phyloP scores from a whole-genome alignment of 2,329 filamentous ascomycete species.

The Diaporthe citrichinensis region DNA sequence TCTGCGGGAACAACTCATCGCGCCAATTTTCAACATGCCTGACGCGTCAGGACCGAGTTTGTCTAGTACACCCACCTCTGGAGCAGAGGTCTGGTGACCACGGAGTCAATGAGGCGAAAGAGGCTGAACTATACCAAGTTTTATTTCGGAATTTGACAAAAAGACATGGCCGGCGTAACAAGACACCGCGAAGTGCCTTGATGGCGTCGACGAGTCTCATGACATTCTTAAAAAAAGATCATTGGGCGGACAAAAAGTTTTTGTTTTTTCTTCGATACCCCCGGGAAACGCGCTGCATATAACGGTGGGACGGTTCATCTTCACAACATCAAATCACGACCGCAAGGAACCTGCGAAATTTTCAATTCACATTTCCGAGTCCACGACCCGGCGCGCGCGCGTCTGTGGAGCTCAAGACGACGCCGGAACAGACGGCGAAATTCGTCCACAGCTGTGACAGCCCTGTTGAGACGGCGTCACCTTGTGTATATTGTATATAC shows the following conservation, averaged over 20 bases:
- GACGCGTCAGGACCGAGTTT: conserved; percentile 8
- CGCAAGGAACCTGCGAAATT: conserved; percentile 19
- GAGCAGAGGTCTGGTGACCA: conserved; percentile 5
- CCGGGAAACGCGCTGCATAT: conserved; percentile 39
- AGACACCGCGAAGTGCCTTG: neutral
- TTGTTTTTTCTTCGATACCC: conserved; percentile 38
- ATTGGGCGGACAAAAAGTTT: conserved; percentile 34
- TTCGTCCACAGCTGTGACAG: neutral
- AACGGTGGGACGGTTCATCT: conserved; percentile 37
- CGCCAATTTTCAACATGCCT: conserved; percentile 6
- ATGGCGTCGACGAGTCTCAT: neutral
- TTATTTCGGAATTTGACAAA: conserved; percentile 10
- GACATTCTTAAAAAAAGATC: conserved; percentile 21
- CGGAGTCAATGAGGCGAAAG: neutral
- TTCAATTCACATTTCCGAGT: conserved; percentile 2
- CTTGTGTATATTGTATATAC: conserved; percentile 15
- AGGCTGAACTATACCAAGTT: neutral
- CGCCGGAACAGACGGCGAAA: neutral
- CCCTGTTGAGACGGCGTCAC: neutral
- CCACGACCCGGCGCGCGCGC: conserved; percentile 9
- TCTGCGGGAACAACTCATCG: neutral
- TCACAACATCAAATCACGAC: conserved; percentile 18
- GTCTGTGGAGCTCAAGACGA: neutral
- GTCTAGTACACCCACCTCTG: neutral
- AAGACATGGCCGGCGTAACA: neutral